Conservation (phyloP, 1,284 basidiomycete genomes). For the Cutaneotrichosporon sp. region DNA sequence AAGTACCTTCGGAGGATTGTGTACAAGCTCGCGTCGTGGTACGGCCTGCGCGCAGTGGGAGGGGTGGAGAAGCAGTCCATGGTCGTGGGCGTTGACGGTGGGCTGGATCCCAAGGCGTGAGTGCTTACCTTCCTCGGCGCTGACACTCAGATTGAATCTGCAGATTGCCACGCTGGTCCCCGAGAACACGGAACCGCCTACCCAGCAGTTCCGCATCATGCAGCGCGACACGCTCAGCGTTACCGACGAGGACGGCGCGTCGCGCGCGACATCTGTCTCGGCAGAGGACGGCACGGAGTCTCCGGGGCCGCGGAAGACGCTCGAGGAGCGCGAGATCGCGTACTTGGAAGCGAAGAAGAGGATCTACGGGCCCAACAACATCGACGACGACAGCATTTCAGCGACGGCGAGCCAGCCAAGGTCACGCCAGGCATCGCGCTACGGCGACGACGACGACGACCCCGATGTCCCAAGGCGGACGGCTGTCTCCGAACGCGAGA, state of each 20-base stretch:
- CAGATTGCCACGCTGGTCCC: constrained; percentile 22
- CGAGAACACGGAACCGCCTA: constrained; percentile 19
- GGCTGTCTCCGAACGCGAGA: constrained; percentile 30
- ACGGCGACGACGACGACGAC: constrained; percentile 38
- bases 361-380: constrained; percentile 39
- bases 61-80: constrained; percentile 28
- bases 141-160: constrained; percentile 30
- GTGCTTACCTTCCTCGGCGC: constrained; percentile 7
- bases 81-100: constrained; percentile 38
- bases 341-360: constrained; percentile 44
- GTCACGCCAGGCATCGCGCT: constrained; percentile 22
- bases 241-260: constrained; percentile 21
- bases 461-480: constrained; percentile 38
- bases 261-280: constrained; percentile 24
- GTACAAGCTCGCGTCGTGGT: constrained; percentile 52
- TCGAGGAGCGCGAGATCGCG: constrained; percentile 45
- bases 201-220: constrained; percentile 48
- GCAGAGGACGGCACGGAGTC: constrained; percentile 25
- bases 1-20: constrained; percentile 51
- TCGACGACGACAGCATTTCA: constrained; percentile 22
- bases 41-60: constrained; percentile 41
- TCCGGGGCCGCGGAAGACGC: constrained; percentile 31
- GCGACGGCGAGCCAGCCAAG: constrained; percentile 14
- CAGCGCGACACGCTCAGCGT: constrained; percentile 30
- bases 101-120: constrained; percentile 38